These are phyloP conservation scores for Chrysoporthe austroafricana DNA, from an alignment of 2,329 filamentous ascomycete genomes.

Conservation along the genomic window DNA sequence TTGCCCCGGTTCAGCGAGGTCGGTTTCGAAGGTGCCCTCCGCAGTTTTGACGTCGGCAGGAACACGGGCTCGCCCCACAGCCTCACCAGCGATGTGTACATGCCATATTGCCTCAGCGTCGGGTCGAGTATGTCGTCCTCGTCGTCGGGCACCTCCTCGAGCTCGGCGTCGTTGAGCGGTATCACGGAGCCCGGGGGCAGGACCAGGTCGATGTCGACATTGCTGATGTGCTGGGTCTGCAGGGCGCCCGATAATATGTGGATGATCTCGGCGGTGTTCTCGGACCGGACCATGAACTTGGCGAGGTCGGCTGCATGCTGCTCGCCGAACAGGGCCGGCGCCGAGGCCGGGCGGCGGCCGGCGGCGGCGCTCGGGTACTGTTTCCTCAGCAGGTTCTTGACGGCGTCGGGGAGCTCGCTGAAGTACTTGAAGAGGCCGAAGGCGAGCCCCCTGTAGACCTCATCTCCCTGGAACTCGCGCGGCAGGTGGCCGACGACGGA, in stretches of 20 bases:
- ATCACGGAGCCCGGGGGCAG: conserved; percentile 77
- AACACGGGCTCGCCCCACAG: conserved; percentile 84
- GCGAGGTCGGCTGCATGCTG: conserved; percentile 92
- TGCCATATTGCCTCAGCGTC: conserved; percentile 71
- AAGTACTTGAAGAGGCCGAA: conserved; percentile 97
- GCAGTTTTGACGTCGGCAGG: conserved; percentile 80
- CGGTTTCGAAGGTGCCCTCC: conserved; percentile 84
- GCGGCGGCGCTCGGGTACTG: conserved; percentile 56
- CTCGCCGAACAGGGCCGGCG: conserved; percentile 78
- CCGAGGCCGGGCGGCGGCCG: conserved; percentile 64
- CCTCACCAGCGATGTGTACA: conserved; percentile 76
- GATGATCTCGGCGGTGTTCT: conserved; percentile 74
- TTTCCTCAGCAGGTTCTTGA: conserved; percentile 72
- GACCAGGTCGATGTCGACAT: conserved; percentile 86
- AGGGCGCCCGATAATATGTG: conserved; percentile 74
- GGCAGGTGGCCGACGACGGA: conserved; percentile 87
- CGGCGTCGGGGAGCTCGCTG: conserved; percentile 75
- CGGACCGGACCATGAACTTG: conserved; percentile 79
- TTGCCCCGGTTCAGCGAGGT: conserved; percentile 78
- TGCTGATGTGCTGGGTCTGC: conserved; percentile 79
- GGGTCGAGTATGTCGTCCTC: conserved; percentile 70
- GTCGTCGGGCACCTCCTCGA: conserved; percentile 62
- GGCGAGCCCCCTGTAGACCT: conserved; percentile 86
- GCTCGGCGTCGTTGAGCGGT: conserved; percentile 62
- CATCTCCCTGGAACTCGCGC: conserved; percentile 93